Percentiles rank a stretch among this genome's conserved stretches.
Conservation (phyloP, 345 rosid species). For the Citrus cavaleriei region DNA sequence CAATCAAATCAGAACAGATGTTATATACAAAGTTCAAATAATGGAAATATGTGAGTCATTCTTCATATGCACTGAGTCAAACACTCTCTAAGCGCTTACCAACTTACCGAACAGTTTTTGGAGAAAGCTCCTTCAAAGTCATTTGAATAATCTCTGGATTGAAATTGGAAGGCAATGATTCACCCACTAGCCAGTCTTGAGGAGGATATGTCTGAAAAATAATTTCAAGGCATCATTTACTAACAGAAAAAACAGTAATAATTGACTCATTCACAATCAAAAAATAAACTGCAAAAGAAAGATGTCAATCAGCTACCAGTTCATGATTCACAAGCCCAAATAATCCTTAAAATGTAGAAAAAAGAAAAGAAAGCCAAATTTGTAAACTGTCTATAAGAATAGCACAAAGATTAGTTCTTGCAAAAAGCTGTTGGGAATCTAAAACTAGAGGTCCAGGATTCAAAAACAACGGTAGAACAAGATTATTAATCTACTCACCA, state of each 20-base stretch:
- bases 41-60: not conserved
- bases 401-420: not conserved
- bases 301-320: not conserved
- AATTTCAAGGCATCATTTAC: conserved; percentile 10
- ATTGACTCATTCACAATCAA: not conserved
- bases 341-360: not conserved
- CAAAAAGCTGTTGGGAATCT: not conserved
- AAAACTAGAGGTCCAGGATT: not conserved
- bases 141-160: conserved; percentile 52
- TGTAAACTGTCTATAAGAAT: not conserved
- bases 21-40: not conserved
- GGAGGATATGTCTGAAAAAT: conserved; percentile 59
- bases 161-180: conserved; percentile 71
- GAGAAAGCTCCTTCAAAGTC: conserved; percentile 65
- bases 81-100: not conserved
- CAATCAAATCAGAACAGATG: not conserved
- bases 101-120: conserved; percentile 62
- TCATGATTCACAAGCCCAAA: not conserved
- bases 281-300: not conserved
- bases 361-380: not conserved
- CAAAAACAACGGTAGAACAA: not conserved
- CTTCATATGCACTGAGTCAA: not conserved
- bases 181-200: conserved; percentile 80
- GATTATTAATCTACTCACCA: not conserved
- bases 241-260: not conserved